Percentiles rank a stretch among this genome's conserved stretches.
These are phyloP conservation scores for Xanthoconium separans DNA, from an alignment of 1,284 basidiomycete species.

Conservation along the genomic window DNA sequence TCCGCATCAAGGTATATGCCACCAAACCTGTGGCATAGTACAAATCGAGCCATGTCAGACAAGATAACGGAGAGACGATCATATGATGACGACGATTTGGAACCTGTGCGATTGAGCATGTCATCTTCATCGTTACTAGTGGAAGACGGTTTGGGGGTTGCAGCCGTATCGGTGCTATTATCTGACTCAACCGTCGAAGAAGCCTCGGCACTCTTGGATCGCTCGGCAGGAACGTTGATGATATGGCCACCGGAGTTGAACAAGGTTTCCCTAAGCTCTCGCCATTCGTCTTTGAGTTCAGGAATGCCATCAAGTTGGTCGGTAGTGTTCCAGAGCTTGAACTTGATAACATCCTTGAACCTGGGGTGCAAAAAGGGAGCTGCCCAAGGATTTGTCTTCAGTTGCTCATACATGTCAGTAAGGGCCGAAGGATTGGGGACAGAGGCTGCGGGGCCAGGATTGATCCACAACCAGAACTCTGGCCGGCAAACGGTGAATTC, in stretches of 20 bases:
- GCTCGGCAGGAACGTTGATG: conserved; percentile 48
- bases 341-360: conserved; percentile 79
- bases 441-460: conserved; percentile 68
- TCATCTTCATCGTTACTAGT: conserved; percentile 48
- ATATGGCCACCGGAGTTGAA: conserved; percentile 77
- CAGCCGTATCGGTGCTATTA: conserved; percentile 25
- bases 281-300: conserved; percentile 79
- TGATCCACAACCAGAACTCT: conserved; percentile 89
- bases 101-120: conserved; percentile 73
- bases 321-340: conserved; percentile 90
- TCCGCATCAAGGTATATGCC: conserved; percentile 88
- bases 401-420: conserved; percentile 64
- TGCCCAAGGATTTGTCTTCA: conserved; percentile 80
- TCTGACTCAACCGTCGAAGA: conserved; percentile 12
- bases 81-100: conserved; percentile 71
- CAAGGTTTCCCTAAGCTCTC: conserved; percentile 57
- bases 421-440: conserved; percentile 72
- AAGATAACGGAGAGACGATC: conserved; percentile 81
- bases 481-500: conserved; percentile 55
- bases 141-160: conserved; percentile 26
- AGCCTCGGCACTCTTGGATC: conserved; percentile 29
- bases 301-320: conserved; percentile 81
- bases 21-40: conserved; percentile 82
- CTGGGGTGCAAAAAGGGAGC: conserved; percentile 80
- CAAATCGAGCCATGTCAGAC: conserved; percentile 86